Conservation (phyloP, 2,329 filamentous ascomycete genomes). For the Claviceps paspali region DNA sequence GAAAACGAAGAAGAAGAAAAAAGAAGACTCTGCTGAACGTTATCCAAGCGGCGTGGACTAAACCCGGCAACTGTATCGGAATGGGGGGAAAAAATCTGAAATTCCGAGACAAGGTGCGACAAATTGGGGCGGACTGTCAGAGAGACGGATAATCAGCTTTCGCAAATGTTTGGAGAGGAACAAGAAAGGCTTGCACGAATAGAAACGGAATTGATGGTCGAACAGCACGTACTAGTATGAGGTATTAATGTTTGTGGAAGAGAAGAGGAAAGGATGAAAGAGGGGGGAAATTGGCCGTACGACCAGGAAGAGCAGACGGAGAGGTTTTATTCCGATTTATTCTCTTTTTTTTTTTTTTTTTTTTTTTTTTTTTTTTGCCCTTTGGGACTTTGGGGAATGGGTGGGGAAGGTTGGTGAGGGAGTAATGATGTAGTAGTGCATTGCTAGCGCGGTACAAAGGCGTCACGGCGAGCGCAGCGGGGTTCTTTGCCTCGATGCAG, state of each 20-base stretch:
- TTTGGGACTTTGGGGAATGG: no score
- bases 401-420: constrained; percentile 1
- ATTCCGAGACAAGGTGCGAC: no score
- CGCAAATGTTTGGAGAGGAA: no score
- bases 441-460: not conserved
- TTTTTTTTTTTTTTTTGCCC: not conserved
- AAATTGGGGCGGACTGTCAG: no score
- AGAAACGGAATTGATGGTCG: no score
- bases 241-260: no score
- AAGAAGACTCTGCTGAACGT: constrained; percentile 1
- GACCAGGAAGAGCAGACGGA: constrained; percentile 5
- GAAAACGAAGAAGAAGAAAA: not conserved
- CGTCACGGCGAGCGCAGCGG: not conserved
- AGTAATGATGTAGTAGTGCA: not conserved
- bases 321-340: constrained; percentile 6
- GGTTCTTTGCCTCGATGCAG: not conserved
- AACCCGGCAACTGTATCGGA: no score
- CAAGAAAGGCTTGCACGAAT: no score
- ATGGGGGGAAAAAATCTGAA: no score
- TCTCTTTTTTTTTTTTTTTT: not conserved
- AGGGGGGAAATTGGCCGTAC: not conserved
- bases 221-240: constrained; percentile 1
- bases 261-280: no score
- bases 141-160: no score
- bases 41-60: no score